Base-by-base conservation (phyloP, 129 eudicot genomes). In the Cynara cardunculus region DNA sequence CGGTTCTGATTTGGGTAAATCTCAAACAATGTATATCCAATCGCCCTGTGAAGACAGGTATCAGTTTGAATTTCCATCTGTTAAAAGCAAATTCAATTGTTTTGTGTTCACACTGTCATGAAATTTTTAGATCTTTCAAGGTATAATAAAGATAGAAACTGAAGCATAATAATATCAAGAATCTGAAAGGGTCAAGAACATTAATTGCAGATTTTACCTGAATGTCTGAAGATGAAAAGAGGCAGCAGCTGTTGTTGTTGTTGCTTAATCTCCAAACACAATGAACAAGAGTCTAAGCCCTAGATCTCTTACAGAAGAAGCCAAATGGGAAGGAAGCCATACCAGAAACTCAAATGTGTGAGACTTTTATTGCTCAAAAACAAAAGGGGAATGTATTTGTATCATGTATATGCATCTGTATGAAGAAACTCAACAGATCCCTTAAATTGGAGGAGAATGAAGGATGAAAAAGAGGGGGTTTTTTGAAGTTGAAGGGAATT, bases 401-500 rank as follows among this genome's bases (percentile, higher is more conserved):
- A 66, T 56, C 7, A 34, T 16, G 22, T 16, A 56, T 18, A 62
- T 80, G 34, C 61, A 34, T 49, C 56, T 68, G 49, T 75, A 28
- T 78, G 49, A 74, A 84, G 73, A 81, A 30, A 25, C 73, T 18
- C 37, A 34, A 71, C 32, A 72, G 72, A 56, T 22, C 46, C 19
- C 75, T 31, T 81, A 27, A 27, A 31, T 66, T 18, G 84, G 71
- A 65, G 13, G 5, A 46, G 56, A 28, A 25, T 44, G 19, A 22
- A 56, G 10, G 24, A 16, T 73, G 32, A 84, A 77, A 59, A 74
- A 71, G 64, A 72, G 73, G 64, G 10, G 70, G 69, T 81, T 76
- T 49, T 80, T 89, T 80, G 71, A 83, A 85, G 87, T 46, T 82
- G 83, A 88, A 88, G 87, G 86, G 83, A 78, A 76, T 77, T 34